Evolutionary conservation across 2,329 filamentous ascomycete genomes (phyloP), one percentile per base, ranked within the genome.

Genomic region (Talaromyces funiculosus): DNA sequence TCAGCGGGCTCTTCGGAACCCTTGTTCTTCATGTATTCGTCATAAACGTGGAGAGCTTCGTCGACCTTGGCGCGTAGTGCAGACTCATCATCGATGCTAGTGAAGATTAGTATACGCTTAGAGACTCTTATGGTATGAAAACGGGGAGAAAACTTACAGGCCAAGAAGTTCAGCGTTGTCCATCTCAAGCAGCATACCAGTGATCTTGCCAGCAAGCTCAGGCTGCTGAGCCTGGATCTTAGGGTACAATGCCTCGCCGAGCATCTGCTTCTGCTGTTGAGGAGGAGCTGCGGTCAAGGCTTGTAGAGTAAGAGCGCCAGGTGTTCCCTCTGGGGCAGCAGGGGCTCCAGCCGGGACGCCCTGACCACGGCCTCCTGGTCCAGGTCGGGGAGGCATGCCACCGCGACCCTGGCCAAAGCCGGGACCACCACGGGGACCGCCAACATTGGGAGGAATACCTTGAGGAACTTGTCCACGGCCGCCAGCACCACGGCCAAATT

Each of bases 171-270:
- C 94, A 61, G 83, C 76, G 80, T 97, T 97, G 72, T 97, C 94
- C 94, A 99, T 99, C 85, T 99, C 94, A 71, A 99, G 81, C 71
- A 99, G 89, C 94, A 99, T 99, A 80, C 94, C 94, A 64, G 94
- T 99, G 77, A 99, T 97, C 88, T 99, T 99, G 75, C 94, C 94
- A 64, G 94, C 94, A 72, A 99, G 84, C 71, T 97, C 92, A 63
- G 92, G 90, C 82, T 99, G 94, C 79, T 96, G 88, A 68, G 86
- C 86, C 77, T 92, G 87, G 72, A 99, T 97, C 89, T 97, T 99
- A 74, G 94, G 94, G 85, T 97, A 99, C 70, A 99, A 89, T 69
- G 91, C 88, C 81, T 99, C 94, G 76, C 94, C 94, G 59, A 99
- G 87, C 78, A 97, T 90, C 84, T 99, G 94, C 87, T 99, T 99